Base-by-base conservation (phyloP, 345 rosid species). In the Conringia planisiliqua region DNA sequence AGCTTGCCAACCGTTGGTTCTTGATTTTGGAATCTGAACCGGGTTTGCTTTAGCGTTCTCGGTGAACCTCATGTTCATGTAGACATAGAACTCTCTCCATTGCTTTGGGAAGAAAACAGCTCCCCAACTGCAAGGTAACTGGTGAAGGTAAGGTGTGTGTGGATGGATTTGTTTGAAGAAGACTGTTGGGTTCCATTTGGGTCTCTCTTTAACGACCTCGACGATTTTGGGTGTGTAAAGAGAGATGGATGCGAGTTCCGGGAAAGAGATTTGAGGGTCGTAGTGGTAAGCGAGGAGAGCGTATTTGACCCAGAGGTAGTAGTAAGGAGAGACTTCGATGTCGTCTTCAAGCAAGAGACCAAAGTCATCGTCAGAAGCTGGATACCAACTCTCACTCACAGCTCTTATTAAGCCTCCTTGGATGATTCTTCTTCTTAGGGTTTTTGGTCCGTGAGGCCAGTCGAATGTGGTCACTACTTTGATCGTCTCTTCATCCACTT, bases 1-100 rank as follows among this genome's bases (percentile, higher is more conserved):
- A 29, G 99, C 98, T 81, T 95, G 99, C 99, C 99, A 95, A 18
- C 99, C 99, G 60, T 95, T 95, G 29, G 99, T 95, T 64, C 99
- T 81, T 0, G 99, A 95, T 61, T 86, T 95, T 0, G 99, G 99
- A 59, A 95, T 95, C 84, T 95, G 97, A 68, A 95, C 99, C 0
- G 98, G 97, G 64, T 95, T 95, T 6, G 79, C 63, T 72, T 95
- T 95, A 0, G 99, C 96, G 40, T 95, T 78, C 81, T 84, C 94
- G 0, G 99, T 95, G 87, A 95, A 95, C 68, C 99, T 86, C 97
- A 85, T 95, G 87, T 92, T 89, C 99, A 95, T 95, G 86, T 95
- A 95, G 11, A 90, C 99, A 39, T 92, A 95, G 66, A 95, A 95
- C 72, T 95, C 99, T 81, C 94, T 87, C 99, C 99, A 95, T 0